Evolutionary conservation across 495 filamentous ascomycete species (phyloP).

Genomic region (Patellaria atrata): DNA sequence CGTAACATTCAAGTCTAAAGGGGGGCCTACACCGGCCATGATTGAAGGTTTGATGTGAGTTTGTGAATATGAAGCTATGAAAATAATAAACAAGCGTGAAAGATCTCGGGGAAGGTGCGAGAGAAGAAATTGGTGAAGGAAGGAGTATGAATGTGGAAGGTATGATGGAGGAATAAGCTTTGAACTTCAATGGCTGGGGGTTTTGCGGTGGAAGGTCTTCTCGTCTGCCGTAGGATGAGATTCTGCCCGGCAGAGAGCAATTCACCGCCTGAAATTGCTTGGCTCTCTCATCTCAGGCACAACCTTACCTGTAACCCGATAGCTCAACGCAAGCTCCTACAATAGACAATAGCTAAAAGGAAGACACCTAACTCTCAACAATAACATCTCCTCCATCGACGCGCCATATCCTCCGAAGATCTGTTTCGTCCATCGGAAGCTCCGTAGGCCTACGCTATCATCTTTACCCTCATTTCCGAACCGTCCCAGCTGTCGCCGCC

Average conservation of each 20-base stretch:
- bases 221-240: too few species aligned
- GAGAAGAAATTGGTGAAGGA: not conserved
- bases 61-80: constrained; percentile 1
- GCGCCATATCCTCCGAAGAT: constrained; percentile 2
- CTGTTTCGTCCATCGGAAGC: constrained; percentile 1
- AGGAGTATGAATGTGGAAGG: too few species aligned
- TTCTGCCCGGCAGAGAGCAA: too few species aligned
- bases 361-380: not conserved
- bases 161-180: too few species aligned
- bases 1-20: constrained; percentile 10
- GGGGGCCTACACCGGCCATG: constrained; percentile 9
- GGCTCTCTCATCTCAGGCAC: too few species aligned
- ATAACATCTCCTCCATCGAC: constrained; percentile 4
- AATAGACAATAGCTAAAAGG: not conserved
- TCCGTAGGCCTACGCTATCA: constrained; percentile 1
- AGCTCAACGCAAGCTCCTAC: too few species aligned
- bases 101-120: not conserved
- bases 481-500: not conserved
- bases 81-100: constrained; percentile 1
- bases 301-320: too few species aligned
- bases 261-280: too few species aligned
- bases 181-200: too few species aligned
- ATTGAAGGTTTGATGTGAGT: not conserved
- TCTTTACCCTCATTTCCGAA: not conserved
- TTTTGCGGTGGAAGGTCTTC: too few species aligned